Base-by-base conservation (phyloP, 345 rosid genomes). In the Eutrema yunnanense region DNA sequence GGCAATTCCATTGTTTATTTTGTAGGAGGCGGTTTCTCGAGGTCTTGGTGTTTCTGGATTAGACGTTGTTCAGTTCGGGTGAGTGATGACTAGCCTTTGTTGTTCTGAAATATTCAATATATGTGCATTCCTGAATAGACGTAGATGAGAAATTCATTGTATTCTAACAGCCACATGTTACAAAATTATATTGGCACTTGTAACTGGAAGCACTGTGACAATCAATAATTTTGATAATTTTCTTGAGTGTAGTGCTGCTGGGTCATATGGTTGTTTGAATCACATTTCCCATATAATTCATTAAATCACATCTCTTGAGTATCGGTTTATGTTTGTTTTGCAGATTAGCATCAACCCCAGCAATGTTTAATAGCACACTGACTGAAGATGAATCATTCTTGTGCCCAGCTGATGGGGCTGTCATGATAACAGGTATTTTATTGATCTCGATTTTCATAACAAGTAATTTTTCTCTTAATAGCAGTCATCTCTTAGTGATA, bases 321-420 rank as follows among this genome's bases (percentile, higher is more conserved):
- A 68, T 46, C 4, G 52, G 2, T 56, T 71, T 37, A 59, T 52
- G 38, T 67, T 61, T 60, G 4, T 26, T 61, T 42, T 80, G 51
- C 72, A 95, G 98, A 68, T 81, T 95, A 81, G 96, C 99, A 50
- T 95, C 99, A 59, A 95, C 99, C 50, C 99, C 99, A n/a, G 99
- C 99, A 61, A 95, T 95, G 99, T 95, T 92, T 78, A 92, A 92
- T 80, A 85, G 99, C 81, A 87, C 99, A 19, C 84, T 95, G 58
- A 87, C 96, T 4, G 83, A 83, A 72, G 88, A 86, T 62, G 87
- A 88, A 22, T 62, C 82, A 27, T 77, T 83, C 79, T 66, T 85
- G 62, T 95, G 99, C 77, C 99, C 99, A 29, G 96, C 80, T 67
- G 99, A 95, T 78, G 99, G 99, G 54, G 95, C 97, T 82, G 86